Evolutionary conservation across 192 early-diverging fungal genomes (phyloP), one percentile per base, ranked within the genome.

Genomic region (Phycomyces blakesleeanus): DNA sequence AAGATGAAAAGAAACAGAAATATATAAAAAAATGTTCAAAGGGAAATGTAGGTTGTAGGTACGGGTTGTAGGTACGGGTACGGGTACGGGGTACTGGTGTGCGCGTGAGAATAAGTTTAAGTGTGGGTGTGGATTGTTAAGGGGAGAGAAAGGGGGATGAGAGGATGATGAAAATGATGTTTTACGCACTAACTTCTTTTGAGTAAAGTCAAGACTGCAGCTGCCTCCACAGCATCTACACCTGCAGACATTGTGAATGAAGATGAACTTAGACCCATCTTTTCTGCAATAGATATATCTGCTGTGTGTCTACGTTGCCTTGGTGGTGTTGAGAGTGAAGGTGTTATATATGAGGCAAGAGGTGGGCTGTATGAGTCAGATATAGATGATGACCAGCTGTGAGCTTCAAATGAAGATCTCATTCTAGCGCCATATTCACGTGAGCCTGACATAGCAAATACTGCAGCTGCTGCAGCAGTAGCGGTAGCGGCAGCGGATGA

Each of bases 211-310:
- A 73, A 55, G 3, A 73, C 64, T 54, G 71, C 55, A 22, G 71
- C 71, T 20, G 71, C 71, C 41, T 73, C 71, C 41, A 73, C 71
- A 44, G 59, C 71, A 59, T 73, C 64, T 4, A 61, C 71, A 12
- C 60, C 71, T 27, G 57, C 60, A 7, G 59, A 52, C 41, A 58
- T 42, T 7, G 69, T 40, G 44, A 63, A 61, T 2, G 55, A 42
- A 41, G 57, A 37, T 27, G 54, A 51, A 20, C 21, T 52, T 20
- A 51, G 54, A 2, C 41, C 38, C 27, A 65, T 40, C 14, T 41
- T 51, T 16, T 65, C 55, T 20, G 56, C 40, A 55, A 55, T 54
- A 26, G 63, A 56, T 20, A 47, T 21, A 24, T 60, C 58, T 18
- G 55, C 42, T 18, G 63, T 65, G 25, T 65, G 63, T 26, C 63